Percentiles rank a stretch among this genome's conserved stretches.
phyloP scores from a whole-genome alignment of 371 early-diverging fungal species.

The Actinomortierella ambigua region DNA sequence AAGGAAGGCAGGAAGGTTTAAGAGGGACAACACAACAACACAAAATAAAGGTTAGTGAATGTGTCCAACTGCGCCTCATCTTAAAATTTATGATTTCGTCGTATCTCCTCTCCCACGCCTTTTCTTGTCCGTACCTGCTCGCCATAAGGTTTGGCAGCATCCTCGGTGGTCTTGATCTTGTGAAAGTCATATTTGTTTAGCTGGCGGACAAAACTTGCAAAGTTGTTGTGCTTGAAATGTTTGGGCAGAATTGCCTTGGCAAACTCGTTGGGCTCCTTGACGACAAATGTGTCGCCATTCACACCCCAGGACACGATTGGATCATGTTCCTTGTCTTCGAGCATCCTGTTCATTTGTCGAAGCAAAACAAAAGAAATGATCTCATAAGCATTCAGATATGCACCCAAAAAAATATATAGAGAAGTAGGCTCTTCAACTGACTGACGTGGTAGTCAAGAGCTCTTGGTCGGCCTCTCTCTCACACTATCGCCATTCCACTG shows the following conservation, averaged over 20 bases:
- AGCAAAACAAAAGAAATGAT: background rate
- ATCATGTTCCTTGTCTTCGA: conserved; percentile 69
- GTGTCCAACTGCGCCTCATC: background rate
- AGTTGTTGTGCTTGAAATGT: conserved; percentile 93
- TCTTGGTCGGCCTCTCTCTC: no score
- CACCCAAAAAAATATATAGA: no score
- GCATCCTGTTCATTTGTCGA: conserved; percentile 53
- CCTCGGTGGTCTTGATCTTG: conserved; percentile 73
- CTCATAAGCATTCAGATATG: background rate
- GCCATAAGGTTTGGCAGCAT: conserved; percentile 60
- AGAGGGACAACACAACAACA: no score
- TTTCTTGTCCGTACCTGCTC: conserved; percentile 64
- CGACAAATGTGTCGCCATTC: conserved; percentile 83
- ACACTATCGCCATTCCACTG: no score
- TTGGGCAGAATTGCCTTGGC: conserved; percentile 74
- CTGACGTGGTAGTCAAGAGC: no score
- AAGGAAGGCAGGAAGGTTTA: no score
- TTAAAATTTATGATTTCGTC: background rate
- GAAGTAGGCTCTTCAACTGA: no score
- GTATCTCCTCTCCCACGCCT: conserved; percentile 6
- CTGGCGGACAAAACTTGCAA: conserved; percentile 94
- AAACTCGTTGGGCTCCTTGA: conserved; percentile 79
- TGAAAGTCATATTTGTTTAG: conserved; percentile 97
- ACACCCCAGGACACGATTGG: conserved; percentile 75
- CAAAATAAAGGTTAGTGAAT: no score